Evolutionary conservation across 1,139 yeast species (phyloP), one percentile per base, ranked within the genome.

Genomic region (Arxiozyma slooffiae): DNA sequence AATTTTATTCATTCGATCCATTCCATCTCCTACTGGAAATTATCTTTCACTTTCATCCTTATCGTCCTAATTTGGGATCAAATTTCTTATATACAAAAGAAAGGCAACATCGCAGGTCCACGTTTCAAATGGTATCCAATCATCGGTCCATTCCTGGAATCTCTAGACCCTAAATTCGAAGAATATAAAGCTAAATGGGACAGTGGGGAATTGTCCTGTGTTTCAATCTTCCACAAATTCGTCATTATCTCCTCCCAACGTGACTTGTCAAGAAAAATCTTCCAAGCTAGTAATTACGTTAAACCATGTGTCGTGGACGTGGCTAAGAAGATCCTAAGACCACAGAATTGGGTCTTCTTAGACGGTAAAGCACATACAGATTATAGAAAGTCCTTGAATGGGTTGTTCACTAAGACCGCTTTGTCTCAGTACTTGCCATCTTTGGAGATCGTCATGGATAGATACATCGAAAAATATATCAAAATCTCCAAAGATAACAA

Each of bases 231-330:
- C 78, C 98, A 92, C 75, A 90, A 92, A 72, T 92, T 92, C 66
- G 98, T 92, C 47, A 95, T 92, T 52, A 89, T 92, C 70, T 97
- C 97, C 11, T 82, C 95, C 7, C 77, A 85, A 40, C 81, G 96
- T 64, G 97, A 90, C 60, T 75, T 92, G 58, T 86, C 97, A 24
- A 80, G 97, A 69, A 92, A 92, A 64, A 82, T 89, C 55, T 77
- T 92, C 61, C 82, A 81, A 62, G 81, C 95, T 30, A 95, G 97
- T 38, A 77, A 80, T 52, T 92, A 76, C 65, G 97, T 88, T 53
- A 89, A 89, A 68, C 98, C 98, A 7, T 92, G 98, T 74, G 96
- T 92, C 54, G 98, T 92, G 57, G 98, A 92, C 66, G 97, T 89
- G 50, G 98, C 97, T 21, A 75, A 81, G 58, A 92, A 90, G 72